A percentile compares a stretch with the other conserved stretches of the same genome.
Conservation (phyloP, 1,284 basidiomycete species). For the Boletus semigastroideus region DNA sequence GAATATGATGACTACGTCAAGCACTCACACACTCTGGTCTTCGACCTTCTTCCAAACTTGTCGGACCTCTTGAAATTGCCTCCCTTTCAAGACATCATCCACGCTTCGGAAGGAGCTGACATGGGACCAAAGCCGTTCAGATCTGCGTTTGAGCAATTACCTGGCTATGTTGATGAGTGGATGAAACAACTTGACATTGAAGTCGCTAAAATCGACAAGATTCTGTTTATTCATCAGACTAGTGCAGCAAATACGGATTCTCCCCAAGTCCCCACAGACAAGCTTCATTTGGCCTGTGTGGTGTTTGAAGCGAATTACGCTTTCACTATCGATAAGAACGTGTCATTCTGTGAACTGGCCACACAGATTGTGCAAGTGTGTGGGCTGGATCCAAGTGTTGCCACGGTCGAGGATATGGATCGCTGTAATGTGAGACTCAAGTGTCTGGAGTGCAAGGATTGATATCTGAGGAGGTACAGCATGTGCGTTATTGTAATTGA, state of each 20-base stretch:
- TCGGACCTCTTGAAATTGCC: slow-evolving; percentile 8
- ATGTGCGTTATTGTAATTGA: too few relatives aligned
- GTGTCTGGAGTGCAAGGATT: neutral
- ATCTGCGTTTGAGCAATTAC: slow-evolving; percentile 9
- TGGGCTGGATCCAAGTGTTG: slow-evolving; percentile 4
- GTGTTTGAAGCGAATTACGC: neutral
- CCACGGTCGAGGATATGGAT: slow-evolving; percentile 2
- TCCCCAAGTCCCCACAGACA: neutral
- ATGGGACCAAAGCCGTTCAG: slow-evolving; percentile 1
- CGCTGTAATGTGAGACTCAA: neutral
- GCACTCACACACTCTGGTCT: neutral
- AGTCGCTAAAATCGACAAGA: slow-evolving; percentile 5
- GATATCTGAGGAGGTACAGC: neutral
- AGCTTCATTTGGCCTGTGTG: slow-evolving; percentile 8
- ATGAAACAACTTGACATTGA: slow-evolving; percentile 4
- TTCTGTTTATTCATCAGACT: neutral
- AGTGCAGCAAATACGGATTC: too few relatives aligned
- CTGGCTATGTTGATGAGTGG: neutral
- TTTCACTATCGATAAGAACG: neutral
- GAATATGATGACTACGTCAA: slow-evolving; percentile 5
- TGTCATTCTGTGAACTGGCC: too few relatives aligned
- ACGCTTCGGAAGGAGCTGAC: neutral
- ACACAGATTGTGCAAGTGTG: neutral
- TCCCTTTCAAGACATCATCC: slow-evolving; percentile 11
- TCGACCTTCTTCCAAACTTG: slow-evolving; percentile 14